Base-by-base conservation (phyloP, 2,329 filamentous ascomycete species). In the Alternaria ventricosa region DNA sequence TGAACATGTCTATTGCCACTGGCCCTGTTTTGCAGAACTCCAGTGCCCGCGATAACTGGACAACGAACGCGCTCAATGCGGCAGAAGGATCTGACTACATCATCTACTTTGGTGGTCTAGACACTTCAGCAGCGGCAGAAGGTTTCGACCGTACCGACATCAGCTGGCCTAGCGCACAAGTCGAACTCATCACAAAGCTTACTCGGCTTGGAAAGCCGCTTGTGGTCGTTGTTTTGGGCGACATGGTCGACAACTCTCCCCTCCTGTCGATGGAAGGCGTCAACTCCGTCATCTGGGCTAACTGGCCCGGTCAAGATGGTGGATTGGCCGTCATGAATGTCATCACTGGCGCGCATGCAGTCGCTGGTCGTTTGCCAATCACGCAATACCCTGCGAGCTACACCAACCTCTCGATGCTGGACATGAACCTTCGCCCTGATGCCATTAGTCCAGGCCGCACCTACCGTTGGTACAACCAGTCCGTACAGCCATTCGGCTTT, bases 271-370 rank as follows among this genome's bases (percentile, higher is more conserved):
- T 86, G 57, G 66, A 76, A 2, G 84, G 84, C 58, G 81, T 89
- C 60, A 82, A 80, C 27, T 82, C 85, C 0, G 71, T 89, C 1
- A 68, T 89, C 0, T 89, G 87, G 87, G 85, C 80, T 0, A 86
- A 87, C 0, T 89, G 87, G 60, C 87, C 88, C 0, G 87, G 88
- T 2, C 87, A 89, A 74, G 84, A 85, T 43, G 88, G 88, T 12
- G 88, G 88, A 3, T 75, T 78, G 9, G 88, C 87, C 0, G 71
- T 89, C 11, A 76, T 88, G 53, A 82, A 88, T 61, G 79, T 89
- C 57, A 69, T 89, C 30, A 84, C 81, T 9, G 87, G 87, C 3
- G 78, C 77, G 3, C 75, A 73, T 3, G 79, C 85, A 0, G 86
- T 86, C 3, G 87, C 86, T 8, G 87, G 85, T 2, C 79, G 87